These are phyloP conservation scores for Schizophyllum amplum DNA, from an alignment of 1,284 basidiomycete species.

Conservation along the genomic window DNA sequence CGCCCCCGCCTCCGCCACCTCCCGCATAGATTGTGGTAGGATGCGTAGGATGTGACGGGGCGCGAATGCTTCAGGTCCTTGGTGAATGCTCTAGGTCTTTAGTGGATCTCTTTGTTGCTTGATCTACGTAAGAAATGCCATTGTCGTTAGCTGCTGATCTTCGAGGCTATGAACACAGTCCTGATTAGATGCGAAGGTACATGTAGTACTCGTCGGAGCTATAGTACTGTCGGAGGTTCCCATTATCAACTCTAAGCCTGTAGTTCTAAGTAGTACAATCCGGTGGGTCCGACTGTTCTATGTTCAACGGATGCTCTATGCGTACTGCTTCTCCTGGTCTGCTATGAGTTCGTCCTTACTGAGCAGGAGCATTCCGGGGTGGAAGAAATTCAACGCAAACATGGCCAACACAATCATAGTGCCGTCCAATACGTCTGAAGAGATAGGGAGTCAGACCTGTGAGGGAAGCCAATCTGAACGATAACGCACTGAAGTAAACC, in stretches of 20 bases:
- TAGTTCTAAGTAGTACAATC: no score
- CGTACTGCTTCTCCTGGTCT: neutral
- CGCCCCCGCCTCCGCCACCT: neutral
- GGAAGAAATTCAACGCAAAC: slow-evolving; percentile 19
- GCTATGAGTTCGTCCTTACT: neutral
- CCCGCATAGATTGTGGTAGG: neutral
- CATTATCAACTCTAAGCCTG: no score
- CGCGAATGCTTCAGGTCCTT: neutral
- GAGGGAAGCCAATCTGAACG: neutral
- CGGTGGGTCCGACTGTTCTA: no score
- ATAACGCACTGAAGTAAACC: slow-evolving; percentile 28
- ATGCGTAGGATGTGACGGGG: neutral
- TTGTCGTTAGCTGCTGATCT: no score
- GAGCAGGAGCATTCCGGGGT: slow-evolving; percentile 15
- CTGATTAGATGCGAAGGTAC: no score
- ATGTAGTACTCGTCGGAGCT: no score
- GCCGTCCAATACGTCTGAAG: slow-evolving; percentile 26
- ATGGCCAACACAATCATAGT: slow-evolving; percentile 21
- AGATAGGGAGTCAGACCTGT: neutral
- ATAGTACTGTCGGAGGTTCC: no score
- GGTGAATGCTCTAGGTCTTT: neutral
- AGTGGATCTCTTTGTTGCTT: neutral
- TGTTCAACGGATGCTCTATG: no score
- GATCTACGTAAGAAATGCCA: neutral
- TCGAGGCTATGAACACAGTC: no score